A percentile compares a stretch with the other conserved stretches of the same genome.
These are phyloP conservation scores for Sporothrix inflata DNA, from an alignment of 2,329 filamentous ascomycete species.

Conservation along the genomic window DNA sequence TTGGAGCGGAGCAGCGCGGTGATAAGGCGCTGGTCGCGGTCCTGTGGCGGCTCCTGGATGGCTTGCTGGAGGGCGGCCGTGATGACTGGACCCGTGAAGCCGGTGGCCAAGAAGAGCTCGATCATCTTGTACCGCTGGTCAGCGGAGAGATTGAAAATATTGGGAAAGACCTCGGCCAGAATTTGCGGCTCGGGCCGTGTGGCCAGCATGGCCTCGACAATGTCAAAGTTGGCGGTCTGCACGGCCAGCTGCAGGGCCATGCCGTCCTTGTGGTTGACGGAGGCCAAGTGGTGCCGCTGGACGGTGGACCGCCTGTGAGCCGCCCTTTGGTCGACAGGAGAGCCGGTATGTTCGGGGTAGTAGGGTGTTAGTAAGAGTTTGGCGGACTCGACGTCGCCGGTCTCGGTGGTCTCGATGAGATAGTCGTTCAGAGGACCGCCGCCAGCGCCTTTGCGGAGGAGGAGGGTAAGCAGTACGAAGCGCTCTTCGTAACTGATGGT, in stretches of 20 bases:
- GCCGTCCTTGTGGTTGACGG: slow-evolving; percentile 56
- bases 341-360: slow-evolving; percentile 42
- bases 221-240: slow-evolving; percentile 48
- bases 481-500: slow-evolving; percentile 55
- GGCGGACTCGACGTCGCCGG: slow-evolving; percentile 52
- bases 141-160: slow-evolving; percentile 48
- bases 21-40: slow-evolving; percentile 56
- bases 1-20: slow-evolving; percentile 55
- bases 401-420: slow-evolving; percentile 54
- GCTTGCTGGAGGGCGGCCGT: slow-evolving; percentile 56
- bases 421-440: slow-evolving; percentile 53
- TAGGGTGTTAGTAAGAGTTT: slow-evolving; percentile 55
- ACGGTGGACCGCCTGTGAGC: background rate
- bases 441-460: slow-evolving; percentile 56
- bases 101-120: slow-evolving; percentile 54
- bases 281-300: slow-evolving; percentile 53
- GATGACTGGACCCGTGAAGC: slow-evolving; percentile 51
- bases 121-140: slow-evolving; percentile 53
- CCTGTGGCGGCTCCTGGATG: slow-evolving; percentile 52
- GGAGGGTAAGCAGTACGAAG: slow-evolving; percentile 47
- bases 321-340: background rate
- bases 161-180: slow-evolving; percentile 53
- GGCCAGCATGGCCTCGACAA: slow-evolving; percentile 52
- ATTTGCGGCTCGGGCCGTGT: slow-evolving; percentile 53
- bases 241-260: slow-evolving; percentile 56